Base-by-base conservation (phyloP, 176 grass and related monocot species). In the Oryza australiensis region DNA sequence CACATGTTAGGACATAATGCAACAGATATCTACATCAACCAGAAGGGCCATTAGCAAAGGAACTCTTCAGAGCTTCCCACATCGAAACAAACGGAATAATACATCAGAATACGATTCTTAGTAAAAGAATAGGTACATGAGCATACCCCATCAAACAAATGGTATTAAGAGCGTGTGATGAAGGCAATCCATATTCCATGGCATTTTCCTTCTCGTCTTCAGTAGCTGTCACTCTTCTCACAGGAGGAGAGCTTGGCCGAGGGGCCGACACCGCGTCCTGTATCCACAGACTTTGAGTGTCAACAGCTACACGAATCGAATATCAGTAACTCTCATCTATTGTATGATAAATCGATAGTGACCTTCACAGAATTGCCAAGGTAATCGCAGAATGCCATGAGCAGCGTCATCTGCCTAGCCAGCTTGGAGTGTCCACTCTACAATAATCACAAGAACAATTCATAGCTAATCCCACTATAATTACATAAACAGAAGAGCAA, bases 381-480 rank as follows among this genome's bases (percentile, higher is more conserved):
- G 85, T 95, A 99, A 86, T 93, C 96, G 23, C 91, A 95, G 85
- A 99, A 99, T 59, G 96, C 96, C 87, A 99, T 81, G 53, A 99
- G 83, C 28, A 99, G 82, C 57, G 93, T 99, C 96, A 95, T 99
- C 69, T 99, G 96, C 80, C 96, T 93, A 13, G 96, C 96, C 87
- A 99, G 68, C 80, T 82, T 93, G 85, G 73, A 63, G 16, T 99
- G 96, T 41, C 96, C 96, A 70, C 91, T 99, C 96, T 99, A 70
- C 63, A 82, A 35, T 26, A 80, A 77, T 49, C 9, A 63, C 18
- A 24, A 81, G 1, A 85, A 60, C 7, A 82, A 75, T 15, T 80
- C 43, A 85, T 3, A 24, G 59, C 64, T 62, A 15, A 45, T 63
- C 43, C 51, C 16, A 33, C 16, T 18, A 22, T 62, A 83, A 32